Evolutionary conservation across 352 stramenopile genomes (phyloP).

Genomic region (Globisporangium apiculatum): DNA sequence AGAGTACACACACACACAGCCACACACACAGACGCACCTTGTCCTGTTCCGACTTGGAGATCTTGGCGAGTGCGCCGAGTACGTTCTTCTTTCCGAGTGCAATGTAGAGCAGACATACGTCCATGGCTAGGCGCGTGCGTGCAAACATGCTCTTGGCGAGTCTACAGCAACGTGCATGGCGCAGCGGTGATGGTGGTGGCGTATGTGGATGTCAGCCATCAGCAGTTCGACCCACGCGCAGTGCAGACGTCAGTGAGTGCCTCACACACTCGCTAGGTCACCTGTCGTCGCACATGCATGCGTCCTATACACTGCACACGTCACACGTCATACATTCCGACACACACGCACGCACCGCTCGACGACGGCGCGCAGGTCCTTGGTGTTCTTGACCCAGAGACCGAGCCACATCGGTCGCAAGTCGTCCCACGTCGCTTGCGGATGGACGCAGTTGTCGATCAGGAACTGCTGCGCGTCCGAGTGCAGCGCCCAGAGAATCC

Average conservation of each 20-base stretch:
- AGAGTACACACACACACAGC: no score
- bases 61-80: constrained; percentile 59
- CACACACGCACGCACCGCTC: constrained; percentile 31
- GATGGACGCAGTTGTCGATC: constrained; percentile 53
- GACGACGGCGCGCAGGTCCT: constrained; percentile 54
- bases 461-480: constrained; percentile 78
- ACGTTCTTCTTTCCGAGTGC: constrained; percentile 79
- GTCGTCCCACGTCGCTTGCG: constrained; percentile 54
- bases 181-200: no score
- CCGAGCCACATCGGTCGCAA: constrained; percentile 66
- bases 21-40: constrained; percentile 28
- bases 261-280: no score
- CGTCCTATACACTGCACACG: no score
- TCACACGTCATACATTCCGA: neutral
- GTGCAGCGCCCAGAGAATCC: constrained; percentile 72
- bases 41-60: constrained; percentile 62
- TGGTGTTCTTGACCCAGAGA: constrained; percentile 75
- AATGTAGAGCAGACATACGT: constrained; percentile 67
- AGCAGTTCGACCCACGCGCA: neutral
- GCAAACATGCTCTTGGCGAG: constrained; percentile 66
- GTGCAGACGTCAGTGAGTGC: neutral
- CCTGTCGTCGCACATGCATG: no score
- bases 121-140: constrained; percentile 63
- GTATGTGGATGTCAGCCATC: neutral
- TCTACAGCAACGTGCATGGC: constrained; percentile 13